Conservation (phyloP, 2,329 filamentous ascomycete genomes). For the Myriangium duriaei region DNA sequence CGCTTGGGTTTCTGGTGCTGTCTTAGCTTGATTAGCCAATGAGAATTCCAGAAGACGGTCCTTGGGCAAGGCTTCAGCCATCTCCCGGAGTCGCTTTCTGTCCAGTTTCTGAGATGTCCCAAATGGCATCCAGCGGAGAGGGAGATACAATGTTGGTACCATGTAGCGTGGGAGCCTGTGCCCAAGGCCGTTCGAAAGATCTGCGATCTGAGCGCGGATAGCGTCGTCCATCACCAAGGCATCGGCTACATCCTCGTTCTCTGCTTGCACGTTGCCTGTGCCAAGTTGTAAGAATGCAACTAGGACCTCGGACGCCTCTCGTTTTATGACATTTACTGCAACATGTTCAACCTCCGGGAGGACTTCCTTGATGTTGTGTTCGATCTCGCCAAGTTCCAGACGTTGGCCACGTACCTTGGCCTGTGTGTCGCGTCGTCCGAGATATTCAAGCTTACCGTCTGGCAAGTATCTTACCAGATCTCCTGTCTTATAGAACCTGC, state of each 20-base stretch:
- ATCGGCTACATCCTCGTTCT: neutral
- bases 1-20: neutral
- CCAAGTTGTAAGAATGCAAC: neutral
- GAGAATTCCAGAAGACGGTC: neutral
- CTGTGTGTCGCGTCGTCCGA: conserved; percentile 38
- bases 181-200: conserved; percentile 49
- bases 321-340: conserved; percentile 1
- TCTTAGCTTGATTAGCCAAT: neutral
- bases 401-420: conserved; percentile 16
- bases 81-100: neutral
- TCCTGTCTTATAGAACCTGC: conserved; percentile 16
- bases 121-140: conserved; percentile 59
- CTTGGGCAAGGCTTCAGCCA: neutral
- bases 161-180: conserved; percentile 62
- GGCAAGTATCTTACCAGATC: conserved; percentile 54
- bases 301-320: neutral
- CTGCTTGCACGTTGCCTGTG: neutral
- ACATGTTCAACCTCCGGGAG: neutral
- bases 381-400: conserved; percentile 16
- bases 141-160: conserved; percentile 75
- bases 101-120: conserved; percentile 46
- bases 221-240: neutral
- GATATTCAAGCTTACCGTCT: conserved; percentile 58
- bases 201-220: conserved; percentile 35
- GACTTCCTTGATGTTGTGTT: neutral